Evolutionary conservation across 2,329 filamentous ascomycete genomes (phyloP).

Genomic region (Aspergillus tanneri): DNA sequence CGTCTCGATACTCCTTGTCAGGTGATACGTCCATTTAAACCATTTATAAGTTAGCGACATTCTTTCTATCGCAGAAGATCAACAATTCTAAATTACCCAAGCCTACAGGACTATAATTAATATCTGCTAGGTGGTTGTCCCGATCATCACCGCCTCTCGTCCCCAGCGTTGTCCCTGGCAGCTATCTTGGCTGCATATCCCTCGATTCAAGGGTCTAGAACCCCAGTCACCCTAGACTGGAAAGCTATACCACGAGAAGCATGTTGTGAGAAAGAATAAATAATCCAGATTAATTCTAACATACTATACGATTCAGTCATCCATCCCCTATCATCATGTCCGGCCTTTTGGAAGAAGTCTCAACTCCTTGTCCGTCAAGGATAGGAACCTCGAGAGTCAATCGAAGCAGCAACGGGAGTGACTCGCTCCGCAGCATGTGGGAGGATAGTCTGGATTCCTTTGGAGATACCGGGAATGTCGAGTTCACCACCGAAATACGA

Average conservation of each 20-base stretch:
- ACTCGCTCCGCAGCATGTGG: constrained; percentile 26
- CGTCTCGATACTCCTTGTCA: constrained; percentile 16
- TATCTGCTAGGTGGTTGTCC: not conserved
- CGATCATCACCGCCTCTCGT: constrained; percentile 4
- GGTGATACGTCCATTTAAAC: constrained; percentile 1
- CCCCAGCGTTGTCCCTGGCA: constrained; percentile 12
- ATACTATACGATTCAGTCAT: not conserved
- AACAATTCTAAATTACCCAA: constrained; percentile 1
- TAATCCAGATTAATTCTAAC: not conserved
- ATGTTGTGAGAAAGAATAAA: not conserved
- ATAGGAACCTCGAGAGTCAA: constrained; percentile 21
- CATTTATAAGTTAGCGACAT: constrained; percentile 3
- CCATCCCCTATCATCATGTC: constrained; percentile 24
- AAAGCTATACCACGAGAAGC: not conserved
- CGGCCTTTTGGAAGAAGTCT: constrained; percentile 24
- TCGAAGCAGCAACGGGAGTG: constrained; percentile 18
- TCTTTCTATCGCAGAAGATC: not conserved
- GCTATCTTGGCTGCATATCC: constrained; percentile 9
- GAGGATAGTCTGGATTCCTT: constrained; percentile 25
- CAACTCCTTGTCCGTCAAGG: constrained; percentile 37
- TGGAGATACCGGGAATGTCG: constrained; percentile 40
- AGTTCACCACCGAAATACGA: constrained; percentile 43
- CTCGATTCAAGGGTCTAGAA: constrained; percentile 7
- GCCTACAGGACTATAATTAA: not conserved
- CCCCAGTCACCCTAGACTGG: not conserved